These are phyloP conservation scores for Iris pallida DNA, from an alignment of 116 monocot genomes.

Conservation along the genomic window DNA sequence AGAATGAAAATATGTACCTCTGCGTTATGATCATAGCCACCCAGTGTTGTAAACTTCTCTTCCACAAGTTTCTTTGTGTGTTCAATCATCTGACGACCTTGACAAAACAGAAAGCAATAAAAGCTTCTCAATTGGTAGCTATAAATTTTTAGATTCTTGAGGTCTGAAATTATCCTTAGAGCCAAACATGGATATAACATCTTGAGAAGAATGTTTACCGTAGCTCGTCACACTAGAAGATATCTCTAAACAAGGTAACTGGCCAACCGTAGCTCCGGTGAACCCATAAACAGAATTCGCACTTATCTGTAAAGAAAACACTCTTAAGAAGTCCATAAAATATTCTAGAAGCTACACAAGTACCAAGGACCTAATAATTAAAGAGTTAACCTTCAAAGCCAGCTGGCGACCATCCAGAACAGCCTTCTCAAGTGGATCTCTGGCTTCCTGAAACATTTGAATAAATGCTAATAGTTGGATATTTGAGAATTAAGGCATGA, in stretches of 20 bases:
- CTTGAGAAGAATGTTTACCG: slow-evolving; percentile 41
- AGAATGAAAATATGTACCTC: slow-evolving; percentile 41
- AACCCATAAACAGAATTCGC: slow-evolving; percentile 99
- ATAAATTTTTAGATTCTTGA: background rate
- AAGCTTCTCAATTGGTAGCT: background rate
- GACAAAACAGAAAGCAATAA: slow-evolving; percentile 6
- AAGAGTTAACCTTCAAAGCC: slow-evolving; percentile 72
- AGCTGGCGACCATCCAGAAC: slow-evolving; percentile 98
- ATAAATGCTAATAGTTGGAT: slow-evolving; percentile 2
- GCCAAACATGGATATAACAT: background rate
- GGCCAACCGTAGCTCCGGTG: slow-evolving; percentile 95
- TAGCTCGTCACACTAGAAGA: slow-evolving; percentile 99
- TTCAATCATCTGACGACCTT: slow-evolving; percentile 99
- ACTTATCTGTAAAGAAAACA: slow-evolving; percentile 64
- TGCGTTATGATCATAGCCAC: slow-evolving; percentile 92
- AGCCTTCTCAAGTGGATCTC: slow-evolving; percentile 97
- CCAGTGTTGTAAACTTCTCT: slow-evolving; percentile 80
- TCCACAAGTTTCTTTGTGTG: slow-evolving; percentile 98
- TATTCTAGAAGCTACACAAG: too few species aligned
- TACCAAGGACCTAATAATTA: background rate
- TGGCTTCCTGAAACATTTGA: slow-evolving; percentile 69
- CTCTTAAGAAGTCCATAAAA: too few species aligned
- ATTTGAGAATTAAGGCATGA: slow-evolving; percentile 1
- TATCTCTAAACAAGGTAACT: slow-evolving; percentile 95
- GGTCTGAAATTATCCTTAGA: background rate